A percentile compares a stretch with the other conserved stretches of the same genome.
Conservation (phyloP, 2,329 filamentous ascomycete species). For the Paraphaeosphaeria sporulosa region DNA sequence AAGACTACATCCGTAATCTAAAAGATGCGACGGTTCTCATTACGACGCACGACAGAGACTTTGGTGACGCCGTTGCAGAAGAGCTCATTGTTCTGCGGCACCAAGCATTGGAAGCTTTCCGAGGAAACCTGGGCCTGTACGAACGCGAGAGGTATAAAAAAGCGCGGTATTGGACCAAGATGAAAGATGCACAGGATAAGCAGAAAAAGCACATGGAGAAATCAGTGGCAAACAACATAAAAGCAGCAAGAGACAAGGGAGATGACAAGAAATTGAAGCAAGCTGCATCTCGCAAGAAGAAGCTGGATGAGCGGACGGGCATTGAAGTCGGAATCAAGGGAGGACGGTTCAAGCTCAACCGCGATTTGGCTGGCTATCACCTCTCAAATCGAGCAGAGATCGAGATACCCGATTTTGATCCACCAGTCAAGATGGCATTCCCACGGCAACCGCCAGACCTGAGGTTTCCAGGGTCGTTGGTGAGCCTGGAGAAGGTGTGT, state of each 20-base stretch:
- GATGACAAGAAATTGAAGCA: constrained; percentile 88
- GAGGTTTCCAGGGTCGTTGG: constrained; percentile 75
- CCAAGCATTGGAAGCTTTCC: constrained; percentile 75
- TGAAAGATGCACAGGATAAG: constrained; percentile 83
- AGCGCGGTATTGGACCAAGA: constrained; percentile 71
- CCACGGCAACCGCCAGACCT: constrained; percentile 71
- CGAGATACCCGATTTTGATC: constrained; percentile 69
- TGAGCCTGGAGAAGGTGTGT: constrained; percentile 73
- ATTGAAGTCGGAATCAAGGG: constrained; percentile 76
- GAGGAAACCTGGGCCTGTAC: constrained; percentile 76
- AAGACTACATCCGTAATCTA: constrained; percentile 70
- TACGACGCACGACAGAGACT: constrained; percentile 85
- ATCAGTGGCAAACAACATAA: constrained; percentile 76
- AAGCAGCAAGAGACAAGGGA: constrained; percentile 76
- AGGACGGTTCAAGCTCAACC: constrained; percentile 80
- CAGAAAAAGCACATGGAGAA: constrained; percentile 83
- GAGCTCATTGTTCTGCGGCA: constrained; percentile 80
- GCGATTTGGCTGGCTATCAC: constrained; percentile 66
- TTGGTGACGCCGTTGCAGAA: constrained; percentile 76
- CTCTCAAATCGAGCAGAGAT: constrained; percentile 69
- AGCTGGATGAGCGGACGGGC: constrained; percentile 82
- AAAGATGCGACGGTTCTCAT: constrained; percentile 72
- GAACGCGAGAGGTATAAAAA: constrained; percentile 73
- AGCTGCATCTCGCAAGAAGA: constrained; percentile 84
- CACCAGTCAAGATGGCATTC: constrained; percentile 65